Evolutionary conservation across 2,329 filamentous ascomycete species (phyloP), one percentile per base, ranked within the genome.

Genomic region (Magnaporthales sp.): DNA sequence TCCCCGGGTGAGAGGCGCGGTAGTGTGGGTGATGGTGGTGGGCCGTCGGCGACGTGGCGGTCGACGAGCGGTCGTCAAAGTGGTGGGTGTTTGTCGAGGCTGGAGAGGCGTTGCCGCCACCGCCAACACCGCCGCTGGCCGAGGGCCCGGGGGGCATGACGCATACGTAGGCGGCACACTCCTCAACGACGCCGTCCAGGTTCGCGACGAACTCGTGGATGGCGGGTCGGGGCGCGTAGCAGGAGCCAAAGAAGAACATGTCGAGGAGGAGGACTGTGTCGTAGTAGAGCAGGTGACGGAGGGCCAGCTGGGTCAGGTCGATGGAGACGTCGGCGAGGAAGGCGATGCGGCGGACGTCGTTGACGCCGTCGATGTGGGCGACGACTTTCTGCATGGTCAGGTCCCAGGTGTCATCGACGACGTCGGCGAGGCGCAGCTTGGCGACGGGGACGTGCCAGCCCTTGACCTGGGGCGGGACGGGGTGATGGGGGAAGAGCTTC

Each of bases 251-350:
- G 76, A 95, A 93, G 81, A 98, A 98, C 72, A 97, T 91, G 78
- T 99, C 95, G 11, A 98, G 86, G 66, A 98, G 85, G 29, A 97
- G 83, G 46, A 97, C 86, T 73, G 92, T 94, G 74, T 94, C 92
- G 77, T 98, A 97, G 81, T 96, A 96, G 29, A 98, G 84, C 10
- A 99, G 84, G 75, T 98, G 94, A 69, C 91, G 89, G 67, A 99
- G 85, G 8, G 93, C 93, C 65, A 92, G 89, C 73, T 92, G 91
- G 67, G 93, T 92, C 27, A 99, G 87, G 64, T 91, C 90, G 63
- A 96, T 85, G 68, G 96, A 93, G 10, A 95, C 92, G 73, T 96
- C 91, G 62, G 94, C 92, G 27, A 91, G 84, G 70, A 90, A 86
- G 15, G 95, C 90, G 72, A 99, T 96, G 71, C 91, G 90, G 31